Percentiles rank a stretch among this genome's conserved stretches.
phyloP scores from a whole-genome alignment of 106 monocot species.

The Chionographis japonica region DNA sequence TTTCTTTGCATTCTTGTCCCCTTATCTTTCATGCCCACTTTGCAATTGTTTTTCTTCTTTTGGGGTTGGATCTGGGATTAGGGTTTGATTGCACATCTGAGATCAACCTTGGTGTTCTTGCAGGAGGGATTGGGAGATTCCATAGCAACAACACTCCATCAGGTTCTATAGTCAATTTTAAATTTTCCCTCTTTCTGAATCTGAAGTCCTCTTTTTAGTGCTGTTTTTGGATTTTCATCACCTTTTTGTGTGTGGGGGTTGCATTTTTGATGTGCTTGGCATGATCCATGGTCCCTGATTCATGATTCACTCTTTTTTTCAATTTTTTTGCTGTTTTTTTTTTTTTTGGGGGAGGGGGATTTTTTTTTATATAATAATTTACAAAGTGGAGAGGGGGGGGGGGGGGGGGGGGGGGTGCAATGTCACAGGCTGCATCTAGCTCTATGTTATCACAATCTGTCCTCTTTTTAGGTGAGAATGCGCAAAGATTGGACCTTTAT shows the following conservation, averaged over 20 bases:
- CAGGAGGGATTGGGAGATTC: no score
- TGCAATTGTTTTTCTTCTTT: no score
- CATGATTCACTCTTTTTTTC: neutral
- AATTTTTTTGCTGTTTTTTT: neutral
- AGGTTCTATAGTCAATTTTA: neutral
- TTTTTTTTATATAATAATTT: no score
- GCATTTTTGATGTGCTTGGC: constrained; percentile 1
- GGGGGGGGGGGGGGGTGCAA: no score
- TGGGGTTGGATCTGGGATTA: no score
- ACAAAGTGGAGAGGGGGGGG: no score
- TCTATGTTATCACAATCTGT: neutral
- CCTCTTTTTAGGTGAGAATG: constrained; percentile 10
- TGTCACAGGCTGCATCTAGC: constrained; percentile 7
- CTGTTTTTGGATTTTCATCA: neutral
- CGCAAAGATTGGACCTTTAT: constrained; percentile 23
- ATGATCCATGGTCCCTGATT: neutral
- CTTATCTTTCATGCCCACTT: no score
- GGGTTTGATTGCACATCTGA: no score
- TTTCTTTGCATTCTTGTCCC: no score
- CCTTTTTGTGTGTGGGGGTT: constrained; percentile 7
- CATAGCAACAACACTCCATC: neutral
- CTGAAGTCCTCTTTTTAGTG: neutral
- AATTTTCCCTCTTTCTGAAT: neutral
- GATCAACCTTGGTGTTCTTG: no score
- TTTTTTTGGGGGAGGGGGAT: no score